Conservation (phyloP, 2,329 filamentous ascomycete genomes). For the Whalleya microplaca region DNA sequence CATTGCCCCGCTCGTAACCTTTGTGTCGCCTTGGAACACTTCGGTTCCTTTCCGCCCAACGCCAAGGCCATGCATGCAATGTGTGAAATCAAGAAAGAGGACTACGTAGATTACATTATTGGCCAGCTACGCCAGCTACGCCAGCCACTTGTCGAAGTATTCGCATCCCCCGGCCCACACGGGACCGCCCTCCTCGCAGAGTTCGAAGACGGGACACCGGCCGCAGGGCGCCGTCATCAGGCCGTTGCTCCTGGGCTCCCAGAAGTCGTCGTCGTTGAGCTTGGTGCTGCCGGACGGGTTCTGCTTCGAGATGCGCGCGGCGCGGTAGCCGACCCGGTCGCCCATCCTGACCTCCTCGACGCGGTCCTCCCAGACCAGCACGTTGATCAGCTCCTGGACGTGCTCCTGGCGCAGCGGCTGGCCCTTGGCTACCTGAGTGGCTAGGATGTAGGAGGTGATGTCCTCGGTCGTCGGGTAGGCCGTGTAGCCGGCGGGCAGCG, state of each 20-base stretch:
- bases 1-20: too few species aligned
- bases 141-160: slow-evolving; percentile 88
- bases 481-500: slow-evolving; percentile 68
- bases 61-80: slow-evolving; percentile 29
- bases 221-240: slow-evolving; percentile 91
- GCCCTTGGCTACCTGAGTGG: slow-evolving; percentile 71
- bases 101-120: not conserved
- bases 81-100: not conserved
- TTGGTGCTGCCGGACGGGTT: slow-evolving; percentile 31
- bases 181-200: slow-evolving; percentile 88
- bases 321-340: slow-evolving; percentile 56
- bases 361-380: slow-evolving; percentile 85
- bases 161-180: slow-evolving; percentile 89
- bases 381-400: slow-evolving; percentile 83
- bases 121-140: slow-evolving; percentile 22
- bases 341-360: slow-evolving; percentile 67
- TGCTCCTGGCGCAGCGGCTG: slow-evolving; percentile 73
- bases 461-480: slow-evolving; percentile 80
- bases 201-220: slow-evolving; percentile 86
- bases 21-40: too few species aligned
- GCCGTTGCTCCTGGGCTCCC: slow-evolving; percentile 63
- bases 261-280: slow-evolving; percentile 35
- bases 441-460: slow-evolving; percentile 75
- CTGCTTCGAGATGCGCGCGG: slow-evolving; percentile 52
- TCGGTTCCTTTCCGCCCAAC: too few species aligned